Percentiles rank a stretch among this genome's conserved stretches.
These are phyloP conservation scores for Sugiyamaella xylanicola DNA, from an alignment of 1,139 yeast genomes.

Conservation along the genomic window DNA sequence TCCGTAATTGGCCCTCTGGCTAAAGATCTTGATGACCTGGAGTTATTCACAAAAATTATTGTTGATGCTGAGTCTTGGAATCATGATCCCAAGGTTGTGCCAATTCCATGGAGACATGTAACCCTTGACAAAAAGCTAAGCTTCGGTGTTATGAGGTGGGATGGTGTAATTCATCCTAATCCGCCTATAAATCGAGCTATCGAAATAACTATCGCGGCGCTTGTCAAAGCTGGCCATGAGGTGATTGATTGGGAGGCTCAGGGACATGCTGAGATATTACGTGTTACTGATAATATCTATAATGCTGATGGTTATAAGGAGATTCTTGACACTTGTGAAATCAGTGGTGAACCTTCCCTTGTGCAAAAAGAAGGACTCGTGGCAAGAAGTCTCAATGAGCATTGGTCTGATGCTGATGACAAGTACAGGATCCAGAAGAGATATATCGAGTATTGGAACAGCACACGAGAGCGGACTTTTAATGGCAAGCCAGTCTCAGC, in stretches of 20 bases:
- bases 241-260: constrained; percentile 50
- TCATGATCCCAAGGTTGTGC: constrained; percentile 51
- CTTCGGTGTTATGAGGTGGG: constrained; percentile 40
- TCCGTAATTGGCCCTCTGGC: constrained; percentile 50
- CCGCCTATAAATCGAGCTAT: constrained; percentile 51
- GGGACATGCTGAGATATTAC: constrained; percentile 22
- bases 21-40: constrained; percentile 55
- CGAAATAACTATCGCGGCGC: constrained; percentile 33
- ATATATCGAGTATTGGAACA: constrained; percentile 45
- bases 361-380: constrained; percentile 28
- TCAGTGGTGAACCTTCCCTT: constrained; percentile 47
- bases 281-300: constrained; percentile 18
- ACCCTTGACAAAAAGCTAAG: constrained; percentile 40
- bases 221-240: constrained; percentile 45
- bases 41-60: constrained; percentile 47
- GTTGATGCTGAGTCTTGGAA: constrained; percentile 57
- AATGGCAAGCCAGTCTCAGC: constrained; percentile 53
- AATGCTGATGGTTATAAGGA: constrained; percentile 39
- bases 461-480: constrained; percentile 41
- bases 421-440: constrained; percentile 43
- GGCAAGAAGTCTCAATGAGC: constrained; percentile 45
- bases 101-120: constrained; percentile 51
- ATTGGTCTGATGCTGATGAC: constrained; percentile 50
- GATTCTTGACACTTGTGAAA: constrained; percentile 31
- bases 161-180: constrained; percentile 39